Percentiles rank a stretch among this genome's conserved stretches.
phyloP scores from a whole-genome alignment of 179 eudicot genomes.

The Beta lomatogona region DNA sequence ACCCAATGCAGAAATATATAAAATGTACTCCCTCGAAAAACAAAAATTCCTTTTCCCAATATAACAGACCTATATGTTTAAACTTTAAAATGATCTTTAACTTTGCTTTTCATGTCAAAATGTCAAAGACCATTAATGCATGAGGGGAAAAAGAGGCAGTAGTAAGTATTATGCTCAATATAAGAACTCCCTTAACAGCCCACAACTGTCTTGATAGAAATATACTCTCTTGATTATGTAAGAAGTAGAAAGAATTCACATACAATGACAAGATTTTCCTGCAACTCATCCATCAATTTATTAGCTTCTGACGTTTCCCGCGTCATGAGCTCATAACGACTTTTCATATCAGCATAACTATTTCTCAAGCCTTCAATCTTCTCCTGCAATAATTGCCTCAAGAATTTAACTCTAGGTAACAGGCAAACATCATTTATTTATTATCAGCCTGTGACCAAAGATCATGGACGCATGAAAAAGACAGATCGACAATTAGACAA shows the following conservation, averaged over 20 bases:
- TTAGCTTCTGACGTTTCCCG: constrained; percentile 64
- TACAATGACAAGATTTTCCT: constrained; percentile 64
- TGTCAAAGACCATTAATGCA: neutral
- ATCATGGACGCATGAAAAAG: neutral
- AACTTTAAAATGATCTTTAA: neutral
- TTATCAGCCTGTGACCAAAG: neutral
- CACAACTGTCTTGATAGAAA: neutral
- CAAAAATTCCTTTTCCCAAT: neutral
- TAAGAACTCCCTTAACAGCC: neutral
- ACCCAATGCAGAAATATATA: neutral
- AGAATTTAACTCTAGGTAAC: constrained; percentile 9
- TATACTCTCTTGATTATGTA: neutral
- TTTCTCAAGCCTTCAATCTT: constrained; percentile 56
- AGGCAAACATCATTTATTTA: neutral
- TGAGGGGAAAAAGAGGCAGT: neutral
- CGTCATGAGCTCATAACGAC: constrained; percentile 56
- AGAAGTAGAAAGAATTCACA: constrained; percentile 10
- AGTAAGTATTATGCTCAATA: neutral
- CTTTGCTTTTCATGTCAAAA: neutral
- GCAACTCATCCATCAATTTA: constrained; percentile 61
- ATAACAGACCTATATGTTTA: neutral
- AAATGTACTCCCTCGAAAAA: neutral
- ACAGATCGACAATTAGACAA: neutral
- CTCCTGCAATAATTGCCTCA: constrained; percentile 40
- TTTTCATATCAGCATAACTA: constrained; percentile 55